Conservation (phyloP, 176 grass and related monocot genomes). For the Saccharum officinarum region DNA sequence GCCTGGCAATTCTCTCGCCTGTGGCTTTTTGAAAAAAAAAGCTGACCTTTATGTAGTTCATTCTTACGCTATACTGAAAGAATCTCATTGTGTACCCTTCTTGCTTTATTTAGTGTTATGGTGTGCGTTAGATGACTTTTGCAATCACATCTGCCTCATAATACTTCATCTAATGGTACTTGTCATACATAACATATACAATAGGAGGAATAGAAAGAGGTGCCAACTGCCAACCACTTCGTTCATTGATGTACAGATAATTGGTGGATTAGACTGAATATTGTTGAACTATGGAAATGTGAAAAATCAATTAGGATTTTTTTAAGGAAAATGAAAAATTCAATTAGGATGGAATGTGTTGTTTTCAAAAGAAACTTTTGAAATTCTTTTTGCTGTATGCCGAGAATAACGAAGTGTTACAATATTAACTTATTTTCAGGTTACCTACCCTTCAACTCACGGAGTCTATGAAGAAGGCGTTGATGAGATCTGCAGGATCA, state of each 20-base stretch:
- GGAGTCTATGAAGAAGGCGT: conserved; percentile 99
- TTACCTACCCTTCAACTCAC: conserved; percentile 98
- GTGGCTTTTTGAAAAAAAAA: neutral
- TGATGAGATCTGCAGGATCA: conserved; percentile 96
- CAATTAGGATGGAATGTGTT: neutral
- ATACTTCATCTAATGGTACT: neutral
- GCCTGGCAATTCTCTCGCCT: neutral
- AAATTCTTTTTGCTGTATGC: neutral
- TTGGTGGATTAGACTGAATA: conserved; percentile 17
- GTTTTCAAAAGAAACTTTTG: neutral
- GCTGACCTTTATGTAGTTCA: neutral
- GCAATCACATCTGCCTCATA: neutral
- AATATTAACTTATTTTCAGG: conserved; percentile 56
- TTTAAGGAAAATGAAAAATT: neutral
- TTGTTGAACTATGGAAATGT: neutral
- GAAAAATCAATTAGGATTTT: neutral
- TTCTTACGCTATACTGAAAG: neutral
- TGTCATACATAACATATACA: neutral
- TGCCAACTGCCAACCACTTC: neutral
- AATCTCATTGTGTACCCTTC: neutral
- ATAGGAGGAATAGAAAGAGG: conserved; percentile 18
- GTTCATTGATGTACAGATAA: conserved; percentile 1
- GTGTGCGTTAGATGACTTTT: neutral
- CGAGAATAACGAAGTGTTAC: neutral
- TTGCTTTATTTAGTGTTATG: neutral